Conservation (phyloP, 495 filamentous ascomycete genomes). For the Talaromyces thailandensis region DNA sequence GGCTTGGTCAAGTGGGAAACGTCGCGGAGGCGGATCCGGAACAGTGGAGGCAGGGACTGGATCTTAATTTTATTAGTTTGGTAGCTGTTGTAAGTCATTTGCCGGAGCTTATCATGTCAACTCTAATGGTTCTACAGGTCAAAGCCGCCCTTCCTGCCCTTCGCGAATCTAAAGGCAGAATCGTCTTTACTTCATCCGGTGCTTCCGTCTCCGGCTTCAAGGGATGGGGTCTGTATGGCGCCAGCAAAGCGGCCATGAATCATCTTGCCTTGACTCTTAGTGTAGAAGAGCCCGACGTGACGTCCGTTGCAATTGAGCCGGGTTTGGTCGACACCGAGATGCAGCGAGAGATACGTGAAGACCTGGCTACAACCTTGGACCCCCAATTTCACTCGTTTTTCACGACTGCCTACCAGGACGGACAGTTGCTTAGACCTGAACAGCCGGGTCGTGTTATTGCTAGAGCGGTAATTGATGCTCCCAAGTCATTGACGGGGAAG, state of each 20-base stretch:
- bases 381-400: background rate
- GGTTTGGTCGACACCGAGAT: background rate
- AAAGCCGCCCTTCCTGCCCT: background rate
- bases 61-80: background rate
- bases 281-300: constrained; percentile 60
- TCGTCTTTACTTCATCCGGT: background rate
- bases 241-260: constrained; percentile 86
- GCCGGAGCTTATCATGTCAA: background rate
- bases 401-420: background rate
- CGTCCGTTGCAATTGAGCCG: background rate
- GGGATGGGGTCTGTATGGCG: constrained; percentile 73
- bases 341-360: background rate
- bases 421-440: background rate
- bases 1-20: background rate
- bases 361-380: background rate
- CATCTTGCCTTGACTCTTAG: constrained; percentile 68
- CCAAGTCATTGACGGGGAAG: background rate
- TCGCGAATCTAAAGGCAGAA: background rate
- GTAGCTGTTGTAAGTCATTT: background rate
- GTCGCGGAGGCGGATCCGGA: background rate
- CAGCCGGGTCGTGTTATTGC: background rate
- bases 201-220: constrained; percentile 41
- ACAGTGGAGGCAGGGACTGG: background rate
- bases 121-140: background rate
- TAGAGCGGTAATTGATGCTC: background rate